These are phyloP conservation scores for Phtheirospermum japonicum DNA, from an alignment of 257 asterid species.

Conservation along the genomic window DNA sequence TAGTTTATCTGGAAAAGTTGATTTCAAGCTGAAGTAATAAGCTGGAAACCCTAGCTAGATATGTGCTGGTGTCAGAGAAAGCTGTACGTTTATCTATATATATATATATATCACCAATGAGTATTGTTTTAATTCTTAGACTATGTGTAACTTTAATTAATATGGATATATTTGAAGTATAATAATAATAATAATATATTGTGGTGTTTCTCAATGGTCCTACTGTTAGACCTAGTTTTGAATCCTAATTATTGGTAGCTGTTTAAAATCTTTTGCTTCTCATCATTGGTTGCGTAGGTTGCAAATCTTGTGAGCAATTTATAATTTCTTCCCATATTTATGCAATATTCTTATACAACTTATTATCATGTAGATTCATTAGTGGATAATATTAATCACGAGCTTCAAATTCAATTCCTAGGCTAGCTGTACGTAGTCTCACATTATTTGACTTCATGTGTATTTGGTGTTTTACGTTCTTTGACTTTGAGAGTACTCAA, in stretches of 20 bases:
- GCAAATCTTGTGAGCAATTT: neutral
- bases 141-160: slow-evolving; percentile 28
- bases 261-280: too few species aligned
- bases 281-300: too few species aligned
- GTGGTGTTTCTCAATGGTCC: too few species aligned
- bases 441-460: too few species aligned
- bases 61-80: slow-evolving; percentile 14
- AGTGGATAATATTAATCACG: too few species aligned
- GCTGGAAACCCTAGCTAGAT: slow-evolving; percentile 46
- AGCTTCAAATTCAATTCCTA: too few species aligned
- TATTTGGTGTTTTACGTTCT: neutral
- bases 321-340: neutral
- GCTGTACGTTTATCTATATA: neutral
- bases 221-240: too few species aligned
- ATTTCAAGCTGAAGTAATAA: slow-evolving; percentile 12
- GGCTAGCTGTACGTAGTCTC: neutral
- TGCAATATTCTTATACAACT: too few species aligned
- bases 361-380: neutral
- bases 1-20: slow-evolving; percentile 22
- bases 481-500: neutral
- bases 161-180: too few species aligned
- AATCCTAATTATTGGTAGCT: too few species aligned
- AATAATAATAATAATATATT: too few species aligned
- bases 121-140: slow-evolving; percentile 27
- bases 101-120: slow-evolving; percentile 28